Evolutionary conservation across 176 grass and related monocot species (phyloP).

Genomic region (Puccinellia tenuiflora): DNA sequence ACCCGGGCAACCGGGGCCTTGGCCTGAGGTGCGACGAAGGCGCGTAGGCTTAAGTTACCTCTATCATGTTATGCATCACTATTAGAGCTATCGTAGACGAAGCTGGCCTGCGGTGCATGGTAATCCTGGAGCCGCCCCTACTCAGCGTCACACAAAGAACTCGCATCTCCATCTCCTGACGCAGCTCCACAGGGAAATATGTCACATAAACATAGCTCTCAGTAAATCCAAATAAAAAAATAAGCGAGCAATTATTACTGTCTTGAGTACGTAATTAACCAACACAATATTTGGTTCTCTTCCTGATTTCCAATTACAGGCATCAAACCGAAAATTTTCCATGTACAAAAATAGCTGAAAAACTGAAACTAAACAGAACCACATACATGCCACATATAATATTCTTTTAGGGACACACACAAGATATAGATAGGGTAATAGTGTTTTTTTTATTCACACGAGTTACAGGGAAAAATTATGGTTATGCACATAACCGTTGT

Average conservation of each 20-base stretch:
- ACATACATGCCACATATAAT: no score
- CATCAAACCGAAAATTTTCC: neutral
- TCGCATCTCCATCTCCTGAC: conserved; percentile 41
- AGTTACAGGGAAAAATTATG: neutral
- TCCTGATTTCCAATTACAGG: neutral
- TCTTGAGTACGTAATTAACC: neutral
- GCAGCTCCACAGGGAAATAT: neutral
- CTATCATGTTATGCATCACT: no score
- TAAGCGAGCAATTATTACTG: neutral
- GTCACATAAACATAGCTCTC: neutral
- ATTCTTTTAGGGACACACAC: no score
- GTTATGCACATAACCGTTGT: neutral
- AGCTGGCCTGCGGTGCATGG: no score
- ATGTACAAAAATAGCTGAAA: neutral
- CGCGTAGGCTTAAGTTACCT: no score
- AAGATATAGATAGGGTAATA: neutral
- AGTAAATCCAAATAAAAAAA: neutral
- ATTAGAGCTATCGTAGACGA: no score
- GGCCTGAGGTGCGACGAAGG: no score
- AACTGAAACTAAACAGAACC: no score
- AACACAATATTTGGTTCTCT: neutral
- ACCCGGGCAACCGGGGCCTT: no score
- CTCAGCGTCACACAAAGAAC: conserved; percentile 47
- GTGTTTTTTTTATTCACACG: neutral
- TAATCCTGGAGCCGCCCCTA: no score